These are phyloP conservation scores for Penicillium diatomitis DNA, from an alignment of 495 filamentous ascomycete genomes.

Conservation along the genomic window DNA sequence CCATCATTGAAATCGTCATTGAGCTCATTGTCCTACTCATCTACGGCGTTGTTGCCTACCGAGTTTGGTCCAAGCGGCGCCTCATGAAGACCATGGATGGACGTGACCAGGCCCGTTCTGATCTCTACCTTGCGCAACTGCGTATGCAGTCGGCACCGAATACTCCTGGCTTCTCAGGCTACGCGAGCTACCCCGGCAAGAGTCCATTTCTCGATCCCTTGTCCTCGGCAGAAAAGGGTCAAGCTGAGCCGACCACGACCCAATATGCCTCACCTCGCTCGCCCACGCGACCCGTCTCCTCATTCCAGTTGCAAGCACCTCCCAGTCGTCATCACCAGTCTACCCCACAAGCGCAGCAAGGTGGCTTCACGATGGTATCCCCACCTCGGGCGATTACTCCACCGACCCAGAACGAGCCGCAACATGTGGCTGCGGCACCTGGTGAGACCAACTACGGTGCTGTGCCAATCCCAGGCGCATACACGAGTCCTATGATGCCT, in stretches of 20 bases:
- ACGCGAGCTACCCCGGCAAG: constrained; percentile 38
- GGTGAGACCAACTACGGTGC: constrained; percentile 42
- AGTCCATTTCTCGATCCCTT: constrained; percentile 41
- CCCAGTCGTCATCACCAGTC: constrained; percentile 67
- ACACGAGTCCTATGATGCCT: constrained; percentile 36
- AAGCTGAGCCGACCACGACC: constrained; percentile 27
- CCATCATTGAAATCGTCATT: constrained; percentile 92
- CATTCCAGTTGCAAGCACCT: constrained; percentile 79
- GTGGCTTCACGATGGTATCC: constrained; percentile 41
- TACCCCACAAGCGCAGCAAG: constrained; percentile 57
- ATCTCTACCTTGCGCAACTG: constrained; percentile 92
- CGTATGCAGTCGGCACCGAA: constrained; percentile 89
- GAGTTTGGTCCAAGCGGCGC: constrained; percentile 88
- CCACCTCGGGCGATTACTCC: constrained; percentile 15
- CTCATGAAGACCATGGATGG: constrained; percentile 94
- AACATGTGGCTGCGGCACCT: constrained; percentile 37
- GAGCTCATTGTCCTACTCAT: constrained; percentile 85
- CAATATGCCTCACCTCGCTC: constrained; percentile 41
- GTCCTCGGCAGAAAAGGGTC: constrained; percentile 50
- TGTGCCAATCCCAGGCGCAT: constrained; percentile 45
- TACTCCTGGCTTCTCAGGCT: constrained; percentile 66
- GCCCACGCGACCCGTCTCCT: constrained; percentile 40
- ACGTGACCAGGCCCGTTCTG: constrained; percentile 85
- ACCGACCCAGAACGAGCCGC: constrained; percentile 14
- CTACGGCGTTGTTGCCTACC: constrained; percentile 92